phyloP scores from a whole-genome alignment of 1,284 basidiomycete genomes.

The Tetrapyrgos nigripes region DNA sequence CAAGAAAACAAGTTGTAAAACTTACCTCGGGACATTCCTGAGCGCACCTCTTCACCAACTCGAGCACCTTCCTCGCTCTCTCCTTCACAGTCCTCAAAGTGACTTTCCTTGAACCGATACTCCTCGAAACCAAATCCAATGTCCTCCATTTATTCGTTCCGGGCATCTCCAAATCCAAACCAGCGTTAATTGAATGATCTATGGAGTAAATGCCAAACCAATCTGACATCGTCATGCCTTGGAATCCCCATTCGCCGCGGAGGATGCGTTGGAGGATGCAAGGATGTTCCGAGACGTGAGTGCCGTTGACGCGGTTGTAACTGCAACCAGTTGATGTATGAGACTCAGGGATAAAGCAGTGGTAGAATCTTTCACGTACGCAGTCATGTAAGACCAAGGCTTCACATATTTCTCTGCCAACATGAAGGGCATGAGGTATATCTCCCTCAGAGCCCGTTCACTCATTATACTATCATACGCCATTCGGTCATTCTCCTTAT shows the following conservation, averaged over 20 bases:
- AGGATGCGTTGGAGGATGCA: conserved; percentile 69
- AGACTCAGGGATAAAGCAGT: neutral
- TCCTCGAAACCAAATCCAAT: conserved; percentile 67
- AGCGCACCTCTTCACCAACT: conserved; percentile 70
- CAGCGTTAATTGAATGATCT: conserved; percentile 71
- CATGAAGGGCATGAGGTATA: conserved; percentile 87
- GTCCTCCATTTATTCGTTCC: conserved; percentile 75
- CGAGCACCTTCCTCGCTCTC: conserved; percentile 69
- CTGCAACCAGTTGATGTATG: conserved; percentile 34
- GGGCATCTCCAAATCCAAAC: conserved; percentile 84
- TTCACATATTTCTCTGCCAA: conserved; percentile 75
- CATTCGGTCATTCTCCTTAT: conserved; percentile 75
- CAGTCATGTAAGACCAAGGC: conserved; percentile 78
- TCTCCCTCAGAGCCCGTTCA: conserved; percentile 77
- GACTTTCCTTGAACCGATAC: conserved; percentile 68
- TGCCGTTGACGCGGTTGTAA: conserved; percentile 75
- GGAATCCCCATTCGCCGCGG: conserved; percentile 78
- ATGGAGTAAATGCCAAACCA: conserved; percentile 75
- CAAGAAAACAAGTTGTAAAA: conserved; percentile 1
- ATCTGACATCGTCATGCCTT: conserved; percentile 47
- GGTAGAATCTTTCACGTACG: conserved; percentile 47
- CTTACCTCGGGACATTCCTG: conserved; percentile 64
- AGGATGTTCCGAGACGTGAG: conserved; percentile 73
- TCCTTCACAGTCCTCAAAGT: conserved; percentile 69
- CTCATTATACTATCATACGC: conserved; percentile 68